Base-by-base conservation (phyloP, 2,329 filamentous ascomycete species). In the Harringtonia lauricola region DNA sequence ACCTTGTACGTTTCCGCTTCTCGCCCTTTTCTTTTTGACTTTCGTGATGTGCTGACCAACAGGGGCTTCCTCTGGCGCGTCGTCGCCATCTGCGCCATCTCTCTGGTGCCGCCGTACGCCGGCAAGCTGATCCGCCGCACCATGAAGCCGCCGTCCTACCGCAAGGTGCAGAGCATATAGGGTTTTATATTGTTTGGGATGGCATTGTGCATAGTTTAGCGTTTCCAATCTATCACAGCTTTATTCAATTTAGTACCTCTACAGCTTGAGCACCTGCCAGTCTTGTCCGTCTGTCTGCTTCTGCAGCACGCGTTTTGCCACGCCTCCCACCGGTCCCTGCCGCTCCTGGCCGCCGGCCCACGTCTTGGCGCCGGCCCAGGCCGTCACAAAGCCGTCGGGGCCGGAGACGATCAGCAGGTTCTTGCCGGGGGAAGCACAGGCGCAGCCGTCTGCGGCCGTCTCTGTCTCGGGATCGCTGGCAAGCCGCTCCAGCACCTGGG, bases 31-130 rank as follows among this genome's bases (percentile, higher is more conserved):
- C 30, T 19, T 28, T 14, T 17, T 29, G 8, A 17, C 19, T 31
- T 10, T 26, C 1, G n/a, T n/a, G n/a, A n/a, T n/a, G n/a, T 15
- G 46, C 56, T 57, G 36, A 58, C 43, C 8, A 40, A 19, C 41
- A 81, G 85, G 63, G 87, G 79, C 17, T 98, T 95, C 64, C 68
- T 87, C 49, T 98, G 92, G 92, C 81, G 88, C 43, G 83, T 94
- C 29, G 67, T 74, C 8, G 87, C 85, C 30, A 88, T 96, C 43
- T 75, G 74, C 34, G 81, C 84, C 8, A 79, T 95, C 36, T 86
- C 85, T 35, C 64, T 96, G 45, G 74, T 94, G 39, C 92, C 92
- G 17, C 86, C 90, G 2, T 95, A 90, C 65, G 82, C 79, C 41
- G 87, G 76, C 18, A 96, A 96, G 68, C 62, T 94, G 48, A 83